Conservation (phyloP, 768 basidiomycete species). For the Suillus ampliporus region DNA sequence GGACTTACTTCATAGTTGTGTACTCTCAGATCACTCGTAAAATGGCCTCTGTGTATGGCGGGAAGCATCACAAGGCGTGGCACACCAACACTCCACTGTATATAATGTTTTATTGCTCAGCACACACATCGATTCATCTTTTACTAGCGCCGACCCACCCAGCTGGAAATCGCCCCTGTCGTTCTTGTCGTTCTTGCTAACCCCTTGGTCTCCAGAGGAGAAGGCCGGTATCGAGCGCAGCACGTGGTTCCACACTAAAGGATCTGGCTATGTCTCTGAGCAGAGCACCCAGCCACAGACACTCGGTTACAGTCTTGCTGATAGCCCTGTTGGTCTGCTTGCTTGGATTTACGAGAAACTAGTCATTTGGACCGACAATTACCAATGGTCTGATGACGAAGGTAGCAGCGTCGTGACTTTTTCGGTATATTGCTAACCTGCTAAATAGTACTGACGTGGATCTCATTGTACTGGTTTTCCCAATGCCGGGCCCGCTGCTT, state of each 20-base stretch:
- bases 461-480: conserved; percentile 41
- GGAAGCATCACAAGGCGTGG: conserved; percentile 38
- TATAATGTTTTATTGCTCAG: conserved; percentile 2
- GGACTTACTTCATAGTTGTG: no score
- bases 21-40: conserved; percentile 31
- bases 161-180: conserved; percentile 22
- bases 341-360: conserved; percentile 57
- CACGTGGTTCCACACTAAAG: conserved; percentile 34
- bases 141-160: neutral
- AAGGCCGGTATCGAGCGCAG: conserved; percentile 38
- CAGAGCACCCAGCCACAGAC: conserved; percentile 54
- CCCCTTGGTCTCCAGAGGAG: conserved; percentile 37
- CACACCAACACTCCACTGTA: conserved; percentile 40
- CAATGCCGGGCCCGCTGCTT: conserved; percentile 34
- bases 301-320: conserved; percentile 53
- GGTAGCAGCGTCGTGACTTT: conserved; percentile 31
- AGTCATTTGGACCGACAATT: conserved; percentile 49
- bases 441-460: conserved; percentile 38
- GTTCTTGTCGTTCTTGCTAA: conserved; percentile 28
- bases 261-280: conserved; percentile 43
- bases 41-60: conserved; percentile 31
- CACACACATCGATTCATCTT: neutral
- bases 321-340: conserved; percentile 56
- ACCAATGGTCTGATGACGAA: conserved; percentile 60
- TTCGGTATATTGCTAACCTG: neutral